Evolutionary conservation across 2,329 filamentous ascomycete species (phyloP), one percentile per base, ranked within the genome.

Genomic region (Talaromyces sp.): DNA sequence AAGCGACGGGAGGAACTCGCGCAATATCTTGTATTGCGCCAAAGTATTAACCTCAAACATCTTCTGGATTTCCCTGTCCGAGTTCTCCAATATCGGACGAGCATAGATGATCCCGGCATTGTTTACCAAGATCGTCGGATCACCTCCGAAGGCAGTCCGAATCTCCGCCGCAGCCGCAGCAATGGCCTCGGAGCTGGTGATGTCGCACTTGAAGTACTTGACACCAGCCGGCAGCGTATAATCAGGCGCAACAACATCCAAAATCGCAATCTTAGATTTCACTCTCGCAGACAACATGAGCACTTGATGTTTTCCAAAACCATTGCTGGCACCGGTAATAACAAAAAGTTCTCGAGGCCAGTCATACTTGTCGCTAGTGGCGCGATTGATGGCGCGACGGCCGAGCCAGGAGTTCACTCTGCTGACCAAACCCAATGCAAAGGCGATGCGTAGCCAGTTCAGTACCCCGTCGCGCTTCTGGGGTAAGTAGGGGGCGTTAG

Each of bases 301-400:
- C 14, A 90, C 89, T 3, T 92, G 82, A 43, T 84, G 78, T 22
- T 84, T n/a, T n/a, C n/a, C n/a, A n/a, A n/a, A n/a, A n/a, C n/a
- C n/a, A n/a, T n/a, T n/a, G n/a, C n/a, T n/a, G n/a, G n/a, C n/a
- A n/a, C n/a, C n/a, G n/a, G n/a, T n/a, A n/a, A n/a, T n/a, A n/a
- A n/a, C n/a, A n/a, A n/a, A n/a, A n/a, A n/a, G n/a, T n/a, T n/a
- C 90, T 60, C 82, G 83, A 24, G 81, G 78, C 88, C 90, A 92
- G 69, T 77, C 70, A 54, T 76, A 77, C 43, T 70, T 69, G 66
- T 76, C 77, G 24, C 68, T 69, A 54, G 69, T 64, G 54, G 68
- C 74, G 59, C 82, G 84, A 72, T 84, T 84, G 58, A 81, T 65
- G 3, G 79, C 78, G 11, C 82, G 78, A 2, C 78, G 75, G 70